A percentile compares a stretch with the other conserved stretches of the same genome.
phyloP scores from a whole-genome alignment of 176 grass and related monocot species.

The Pontederia paniculata region DNA sequence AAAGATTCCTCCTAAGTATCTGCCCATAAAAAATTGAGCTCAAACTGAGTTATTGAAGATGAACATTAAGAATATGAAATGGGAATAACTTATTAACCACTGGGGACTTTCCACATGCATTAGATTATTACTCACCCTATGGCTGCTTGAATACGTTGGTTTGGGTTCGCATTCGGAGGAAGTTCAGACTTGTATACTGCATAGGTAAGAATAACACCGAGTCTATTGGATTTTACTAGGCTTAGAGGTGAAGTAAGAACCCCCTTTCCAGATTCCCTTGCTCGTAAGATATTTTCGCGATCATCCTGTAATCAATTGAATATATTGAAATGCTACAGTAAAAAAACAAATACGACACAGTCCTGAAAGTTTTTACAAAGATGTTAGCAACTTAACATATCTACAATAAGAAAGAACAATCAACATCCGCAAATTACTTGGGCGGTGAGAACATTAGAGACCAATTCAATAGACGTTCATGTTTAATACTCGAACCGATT shows the following conservation, averaged over 20 bases:
- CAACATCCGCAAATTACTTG: no score
- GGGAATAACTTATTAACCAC: background rate
- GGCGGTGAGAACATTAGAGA: no score
- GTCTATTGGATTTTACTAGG: slow-evolving; percentile 77
- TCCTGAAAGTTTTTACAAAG: background rate
- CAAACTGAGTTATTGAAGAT: background rate
- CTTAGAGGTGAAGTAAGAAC: slow-evolving; percentile 83
- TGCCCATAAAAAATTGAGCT: slow-evolving; percentile 16
- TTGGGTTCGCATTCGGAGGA: slow-evolving; percentile 44
- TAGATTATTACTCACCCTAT: slow-evolving; percentile 47
- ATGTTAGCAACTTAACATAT: no score
- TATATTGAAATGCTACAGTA: background rate
- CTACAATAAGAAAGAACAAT: no score
- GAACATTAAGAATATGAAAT: background rate
- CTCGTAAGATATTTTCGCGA: slow-evolving; percentile 71
- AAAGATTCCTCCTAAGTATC: slow-evolving; percentile 97
- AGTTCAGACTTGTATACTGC: slow-evolving; percentile 80
- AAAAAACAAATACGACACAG: background rate
- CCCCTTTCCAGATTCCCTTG: slow-evolving; percentile 78
- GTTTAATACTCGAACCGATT: no score
- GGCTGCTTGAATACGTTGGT: slow-evolving; percentile 59
- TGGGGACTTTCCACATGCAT: background rate
- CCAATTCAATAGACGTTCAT: no score
- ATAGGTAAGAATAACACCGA: slow-evolving; percentile 85
- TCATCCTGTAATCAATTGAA: slow-evolving; percentile 51